Conservation (phyloP, 768 basidiomycete genomes). For the Phanerochaete carnosa region DNA sequence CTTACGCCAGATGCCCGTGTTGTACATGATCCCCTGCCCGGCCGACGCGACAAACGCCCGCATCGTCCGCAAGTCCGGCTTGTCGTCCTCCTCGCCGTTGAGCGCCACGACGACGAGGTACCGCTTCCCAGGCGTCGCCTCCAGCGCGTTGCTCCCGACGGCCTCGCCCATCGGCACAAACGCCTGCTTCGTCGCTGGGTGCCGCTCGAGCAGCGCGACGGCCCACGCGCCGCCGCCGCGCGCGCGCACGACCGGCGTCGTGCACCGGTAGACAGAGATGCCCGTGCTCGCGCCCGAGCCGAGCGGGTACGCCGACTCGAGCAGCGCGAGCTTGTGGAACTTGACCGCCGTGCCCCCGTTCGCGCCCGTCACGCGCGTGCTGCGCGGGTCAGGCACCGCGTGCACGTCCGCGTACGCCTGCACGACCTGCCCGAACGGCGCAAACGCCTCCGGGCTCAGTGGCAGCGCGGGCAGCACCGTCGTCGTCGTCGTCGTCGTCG, state of each 20-base stretch:
- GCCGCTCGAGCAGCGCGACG: conserved; percentile 81
- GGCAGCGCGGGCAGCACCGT: conserved; percentile 59
- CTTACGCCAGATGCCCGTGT: conserved; percentile 88
- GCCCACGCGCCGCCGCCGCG: conserved; percentile 43
- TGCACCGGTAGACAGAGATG: conserved; percentile 83
- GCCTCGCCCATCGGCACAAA: conserved; percentile 89
- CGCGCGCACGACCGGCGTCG: conserved; percentile 48
- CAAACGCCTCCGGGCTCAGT: conserved; percentile 83
- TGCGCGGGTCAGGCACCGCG: conserved; percentile 58
- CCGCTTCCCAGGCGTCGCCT: conserved; percentile 40
- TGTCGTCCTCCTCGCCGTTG: conserved; percentile 64
- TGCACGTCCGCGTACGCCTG: conserved; percentile 76
- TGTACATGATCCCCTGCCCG: conserved; percentile 85
- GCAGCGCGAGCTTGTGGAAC: conserved; percentile 86
- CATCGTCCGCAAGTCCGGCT: conserved; percentile 70
- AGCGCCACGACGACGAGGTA: conserved; percentile 89
- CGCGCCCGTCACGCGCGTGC: conserved; percentile 70
- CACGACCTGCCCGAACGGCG: conserved; percentile 86
- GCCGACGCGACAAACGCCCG: conserved; percentile 80
- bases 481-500: background rate
- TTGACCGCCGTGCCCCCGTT: conserved; percentile 91
- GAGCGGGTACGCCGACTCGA: conserved; percentile 62
- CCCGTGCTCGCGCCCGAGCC: conserved; percentile 56
- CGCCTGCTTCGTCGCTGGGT: conserved; percentile 85
- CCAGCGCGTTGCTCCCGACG: conserved; percentile 41